phyloP scores from a whole-genome alignment of 495 filamentous ascomycete genomes.

The Penicillium lagena region DNA sequence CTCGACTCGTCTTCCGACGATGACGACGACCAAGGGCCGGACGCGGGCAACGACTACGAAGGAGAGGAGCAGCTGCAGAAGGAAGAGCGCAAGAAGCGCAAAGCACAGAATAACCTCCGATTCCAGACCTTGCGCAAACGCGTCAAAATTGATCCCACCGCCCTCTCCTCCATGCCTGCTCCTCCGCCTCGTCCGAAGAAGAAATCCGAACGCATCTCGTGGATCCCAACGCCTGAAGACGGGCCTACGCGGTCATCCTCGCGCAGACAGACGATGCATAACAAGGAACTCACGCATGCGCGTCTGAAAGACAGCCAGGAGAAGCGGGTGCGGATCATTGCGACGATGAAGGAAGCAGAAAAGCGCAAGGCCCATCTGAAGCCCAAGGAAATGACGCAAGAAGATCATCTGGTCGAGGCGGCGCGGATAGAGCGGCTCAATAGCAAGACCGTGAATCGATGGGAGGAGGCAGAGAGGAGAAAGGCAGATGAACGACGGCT shows the following conservation, averaged over 20 bases:
- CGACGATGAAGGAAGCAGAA: slow-evolving; percentile 82
- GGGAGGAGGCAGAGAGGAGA: slow-evolving; percentile 87
- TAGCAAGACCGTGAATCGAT: slow-evolving; percentile 83
- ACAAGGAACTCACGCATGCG: slow-evolving; percentile 74
- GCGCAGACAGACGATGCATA: slow-evolving; percentile 74
- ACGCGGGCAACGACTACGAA: slow-evolving; percentile 50
- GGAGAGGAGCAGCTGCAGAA: slow-evolving; percentile 63
- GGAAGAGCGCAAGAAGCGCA: slow-evolving; percentile 69
- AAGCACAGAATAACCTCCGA: slow-evolving; percentile 51
- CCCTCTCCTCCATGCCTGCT: slow-evolving; percentile 35
- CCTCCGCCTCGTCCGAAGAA: slow-evolving; percentile 69
- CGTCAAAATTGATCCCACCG: slow-evolving; percentile 59
- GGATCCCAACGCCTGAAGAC: slow-evolving; percentile 75
- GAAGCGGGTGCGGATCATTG: slow-evolving; percentile 68
- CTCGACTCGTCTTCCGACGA: slow-evolving; percentile 81
- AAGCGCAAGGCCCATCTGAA: slow-evolving; percentile 69
- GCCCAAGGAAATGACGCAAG: slow-evolving; percentile 80
- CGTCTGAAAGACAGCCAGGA: slow-evolving; percentile 80
- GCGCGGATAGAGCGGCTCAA: slow-evolving; percentile 77
- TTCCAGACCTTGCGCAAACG: slow-evolving; percentile 48
- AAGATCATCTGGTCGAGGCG: slow-evolving; percentile 78
- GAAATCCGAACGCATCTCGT: slow-evolving; percentile 86
- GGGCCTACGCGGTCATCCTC: slow-evolving; percentile 76
- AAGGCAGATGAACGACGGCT: slow-evolving; percentile 74
- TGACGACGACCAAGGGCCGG: slow-evolving; percentile 64